Percentiles rank a stretch among this genome's conserved stretches.
These are phyloP conservation scores for Phaeomoniella chlamydospora DNA, from an alignment of 2,329 filamentous ascomycete genomes.

Conservation along the genomic window DNA sequence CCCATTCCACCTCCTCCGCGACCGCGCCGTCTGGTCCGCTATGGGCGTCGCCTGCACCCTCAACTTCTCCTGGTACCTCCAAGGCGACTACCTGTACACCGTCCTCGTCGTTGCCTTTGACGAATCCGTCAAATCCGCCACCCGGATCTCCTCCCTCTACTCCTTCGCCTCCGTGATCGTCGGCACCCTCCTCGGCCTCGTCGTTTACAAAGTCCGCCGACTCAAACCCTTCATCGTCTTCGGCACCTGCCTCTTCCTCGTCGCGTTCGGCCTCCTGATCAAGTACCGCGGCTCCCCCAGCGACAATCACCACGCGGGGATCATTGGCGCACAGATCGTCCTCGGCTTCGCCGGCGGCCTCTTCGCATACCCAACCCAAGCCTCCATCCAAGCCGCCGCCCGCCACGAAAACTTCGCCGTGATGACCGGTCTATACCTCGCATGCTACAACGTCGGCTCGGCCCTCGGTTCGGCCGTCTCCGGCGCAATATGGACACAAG, in stretches of 20 bases:
- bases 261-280: constrained; percentile 53
- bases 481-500: constrained; percentile 48
- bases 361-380: constrained; percentile 40
- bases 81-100: constrained; percentile 50
- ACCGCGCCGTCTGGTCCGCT: constrained; percentile 50
- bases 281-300: constrained; percentile 41
- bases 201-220: constrained; percentile 42
- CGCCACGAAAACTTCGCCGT: constrained; percentile 45
- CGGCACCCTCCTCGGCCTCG: constrained; percentile 39
- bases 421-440: constrained; percentile 48
- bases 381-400: constrained; percentile 34
- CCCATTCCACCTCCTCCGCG: constrained; percentile 46
- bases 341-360: constrained; percentile 50
- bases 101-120: constrained; percentile 48
- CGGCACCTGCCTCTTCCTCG: constrained; percentile 46
- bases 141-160: constrained; percentile 47
- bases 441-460: constrained; percentile 48
- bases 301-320: constrained; percentile 32
- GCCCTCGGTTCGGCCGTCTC: constrained; percentile 47
- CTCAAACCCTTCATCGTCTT: constrained; percentile 50
- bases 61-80: constrained; percentile 47
- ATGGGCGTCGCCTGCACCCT: constrained; percentile 43
- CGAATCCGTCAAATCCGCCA: constrained; percentile 41
- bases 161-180: constrained; percentile 42
- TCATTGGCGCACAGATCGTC: constrained; percentile 48